Conservation (phyloP, 2,329 filamentous ascomycete species). For the Cladorrhinum sp. region DNA sequence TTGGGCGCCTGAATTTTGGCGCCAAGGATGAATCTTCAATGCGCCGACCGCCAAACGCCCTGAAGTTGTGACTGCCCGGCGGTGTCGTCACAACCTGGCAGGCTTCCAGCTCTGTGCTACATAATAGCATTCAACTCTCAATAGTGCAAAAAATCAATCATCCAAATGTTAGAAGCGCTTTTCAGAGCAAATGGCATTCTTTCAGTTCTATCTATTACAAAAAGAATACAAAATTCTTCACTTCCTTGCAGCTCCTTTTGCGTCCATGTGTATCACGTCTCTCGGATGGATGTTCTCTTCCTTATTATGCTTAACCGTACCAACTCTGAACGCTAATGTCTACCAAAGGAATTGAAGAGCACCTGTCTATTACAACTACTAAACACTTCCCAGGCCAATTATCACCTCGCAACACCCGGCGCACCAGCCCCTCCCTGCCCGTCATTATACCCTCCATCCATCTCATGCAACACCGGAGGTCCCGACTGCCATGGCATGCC, state of each 20-base stretch:
- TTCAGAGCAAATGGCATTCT: not conserved
- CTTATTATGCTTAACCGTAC: too few relatives aligned
- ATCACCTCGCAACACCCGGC: constrained; percentile 8
- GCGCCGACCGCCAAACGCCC: not conserved
- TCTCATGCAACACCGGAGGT: constrained; percentile 35
- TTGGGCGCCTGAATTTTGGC: not conserved
- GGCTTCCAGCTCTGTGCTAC: too few relatives aligned
- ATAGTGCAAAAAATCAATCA: too few relatives aligned
- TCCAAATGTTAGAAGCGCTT: too few relatives aligned
- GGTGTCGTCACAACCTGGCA: too few relatives aligned
- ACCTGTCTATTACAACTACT: not conserved
- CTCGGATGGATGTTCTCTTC: too few relatives aligned
- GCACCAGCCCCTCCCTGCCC: constrained; percentile 30
- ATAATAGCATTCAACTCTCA: too few relatives aligned
- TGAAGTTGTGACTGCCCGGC: not conserved
- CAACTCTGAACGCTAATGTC: too few relatives aligned
- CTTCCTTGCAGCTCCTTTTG: too few relatives aligned
- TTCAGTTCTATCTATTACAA: not conserved
- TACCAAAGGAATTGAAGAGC: too few relatives aligned
- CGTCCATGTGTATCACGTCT: too few relatives aligned
- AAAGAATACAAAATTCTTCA: too few relatives aligned
- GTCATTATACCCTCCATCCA: constrained; percentile 21
- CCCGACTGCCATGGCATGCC: constrained; percentile 36
- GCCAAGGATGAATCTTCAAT: not conserved
- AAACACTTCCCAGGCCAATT: not conserved